Percentiles rank a stretch among this genome's conserved stretches.
phyloP scores from a whole-genome alignment of 345 rosid species.

The Eucalyptus grandis region DNA sequence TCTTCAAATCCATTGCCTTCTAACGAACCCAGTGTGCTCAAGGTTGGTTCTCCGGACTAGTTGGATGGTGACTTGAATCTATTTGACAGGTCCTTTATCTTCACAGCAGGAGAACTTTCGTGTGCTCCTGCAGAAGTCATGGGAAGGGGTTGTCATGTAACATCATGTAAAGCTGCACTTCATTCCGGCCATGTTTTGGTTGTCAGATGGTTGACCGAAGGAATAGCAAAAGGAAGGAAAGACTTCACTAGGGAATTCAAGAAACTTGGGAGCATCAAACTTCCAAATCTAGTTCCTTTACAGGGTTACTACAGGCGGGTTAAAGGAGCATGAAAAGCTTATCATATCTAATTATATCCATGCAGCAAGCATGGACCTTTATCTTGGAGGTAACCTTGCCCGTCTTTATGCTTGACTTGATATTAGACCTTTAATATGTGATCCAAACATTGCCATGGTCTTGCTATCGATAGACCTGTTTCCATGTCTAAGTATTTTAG shows the following conservation, averaged over 20 bases:
- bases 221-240: conserved; percentile 66
- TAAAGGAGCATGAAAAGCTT: conserved; percentile 67
- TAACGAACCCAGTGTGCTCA: conserved; percentile 7
- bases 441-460: background rate
- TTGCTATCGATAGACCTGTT: background rate
- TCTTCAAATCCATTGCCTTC: conserved; percentile 48
- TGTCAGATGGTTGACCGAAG: conserved; percentile 76
- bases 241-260: conserved; percentile 81
- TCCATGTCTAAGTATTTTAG: background rate
- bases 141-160: conserved; percentile 85
- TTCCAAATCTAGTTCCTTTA: conserved; percentile 73
- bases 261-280: conserved; percentile 78
- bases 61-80: conserved; percentile 66
- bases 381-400: conserved; percentile 56
- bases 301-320: conserved; percentile 40
- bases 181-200: conserved; percentile 46
- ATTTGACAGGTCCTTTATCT: conserved; percentile 43
- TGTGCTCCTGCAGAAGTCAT: conserved; percentile 78
- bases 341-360: conserved; percentile 50
- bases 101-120: conserved; percentile 75
- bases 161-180: conserved; percentile 61
- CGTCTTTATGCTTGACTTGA: background rate
- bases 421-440: background rate
- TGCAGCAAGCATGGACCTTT: conserved; percentile 52
- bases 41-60: conserved; percentile 47